Percentiles rank a stretch among this genome's conserved stretches.
Evolutionary conservation across 176 grass and related monocot species (phyloP).

Genomic region (Dactylis glomerata): DNA sequence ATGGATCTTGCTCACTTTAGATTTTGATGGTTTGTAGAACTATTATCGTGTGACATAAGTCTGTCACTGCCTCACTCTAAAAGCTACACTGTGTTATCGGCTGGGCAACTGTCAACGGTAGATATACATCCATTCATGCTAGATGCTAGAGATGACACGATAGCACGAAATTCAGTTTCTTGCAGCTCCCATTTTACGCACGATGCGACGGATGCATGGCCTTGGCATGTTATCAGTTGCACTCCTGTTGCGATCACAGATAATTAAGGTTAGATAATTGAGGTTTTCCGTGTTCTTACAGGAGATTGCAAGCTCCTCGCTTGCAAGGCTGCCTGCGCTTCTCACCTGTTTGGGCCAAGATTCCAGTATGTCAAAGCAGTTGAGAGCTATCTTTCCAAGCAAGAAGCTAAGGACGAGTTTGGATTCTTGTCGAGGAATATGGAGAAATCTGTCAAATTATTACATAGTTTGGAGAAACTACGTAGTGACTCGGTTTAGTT

Average conservation of each 20-base stretch:
- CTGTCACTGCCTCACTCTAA: neutral
- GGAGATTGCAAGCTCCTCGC: conserved; percentile 56
- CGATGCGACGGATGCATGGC: neutral
- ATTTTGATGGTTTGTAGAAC: neutral
- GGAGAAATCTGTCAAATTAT: conserved; percentile 38
- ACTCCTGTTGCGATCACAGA: neutral
- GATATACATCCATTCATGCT: too few relatives aligned
- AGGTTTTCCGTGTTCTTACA: conserved; percentile 10
- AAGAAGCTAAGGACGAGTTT: conserved; percentile 19
- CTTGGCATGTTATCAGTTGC: neutral
- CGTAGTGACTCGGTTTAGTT: neutral
- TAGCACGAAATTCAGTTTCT: neutral
- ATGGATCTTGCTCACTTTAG: neutral
- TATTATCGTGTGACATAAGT: neutral
- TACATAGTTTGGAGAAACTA: conserved; percentile 34
- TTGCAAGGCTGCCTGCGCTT: conserved; percentile 58
- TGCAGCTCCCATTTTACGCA: neutral
- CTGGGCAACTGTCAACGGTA: too few relatives aligned
- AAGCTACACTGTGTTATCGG: neutral
- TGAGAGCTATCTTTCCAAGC: conserved; percentile 26
- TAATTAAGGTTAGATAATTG: neutral
- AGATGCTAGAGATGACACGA: neutral
- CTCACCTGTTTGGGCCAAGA: conserved; percentile 53
- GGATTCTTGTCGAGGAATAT: conserved; percentile 33
- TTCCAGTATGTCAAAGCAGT: conserved; percentile 55